Percentiles rank a stretch among this genome's conserved stretches.
Evolutionary conservation across 2,329 filamentous ascomycete species (phyloP).

Genomic region (Aspergillus amoenus): DNA sequence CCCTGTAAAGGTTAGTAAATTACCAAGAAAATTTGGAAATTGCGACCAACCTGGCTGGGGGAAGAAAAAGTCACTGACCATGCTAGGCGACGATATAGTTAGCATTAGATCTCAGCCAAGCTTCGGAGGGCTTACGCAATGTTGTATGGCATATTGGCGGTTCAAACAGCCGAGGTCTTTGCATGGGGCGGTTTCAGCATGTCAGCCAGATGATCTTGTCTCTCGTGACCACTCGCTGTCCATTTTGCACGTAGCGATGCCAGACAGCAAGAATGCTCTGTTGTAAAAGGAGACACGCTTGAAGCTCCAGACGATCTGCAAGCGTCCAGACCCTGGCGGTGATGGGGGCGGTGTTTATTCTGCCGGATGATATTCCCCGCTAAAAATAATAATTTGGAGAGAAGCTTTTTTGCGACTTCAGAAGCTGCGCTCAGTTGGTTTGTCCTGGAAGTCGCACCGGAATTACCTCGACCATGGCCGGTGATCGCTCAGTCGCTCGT

Average conservation of each 20-base stretch:
- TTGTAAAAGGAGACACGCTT: constrained; percentile 7
- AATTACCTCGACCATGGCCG: constrained; percentile 41
- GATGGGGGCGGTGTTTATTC: constrained; percentile 20
- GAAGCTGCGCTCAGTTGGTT: neutral
- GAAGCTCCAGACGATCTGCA: constrained; percentile 8
- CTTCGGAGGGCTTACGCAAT: constrained; percentile 56
- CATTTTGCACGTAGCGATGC: constrained; percentile 6
- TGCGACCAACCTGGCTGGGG: constrained; percentile 70
- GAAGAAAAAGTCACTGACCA: constrained; percentile 99
- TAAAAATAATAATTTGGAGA: constrained; percentile 20
- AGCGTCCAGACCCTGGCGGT: constrained; percentile 22
- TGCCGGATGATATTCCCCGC: constrained; percentile 28
- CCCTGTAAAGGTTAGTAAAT: constrained; percentile 45
- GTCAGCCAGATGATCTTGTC: neutral
- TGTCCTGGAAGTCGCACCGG: neutral
- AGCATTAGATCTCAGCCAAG: constrained; percentile 24
- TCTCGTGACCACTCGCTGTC: neutral
- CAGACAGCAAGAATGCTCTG: neutral
- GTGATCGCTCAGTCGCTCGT: constrained; percentile 48
- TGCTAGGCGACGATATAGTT: constrained; percentile 48
- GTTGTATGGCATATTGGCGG: constrained; percentile 63
- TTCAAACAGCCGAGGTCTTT: constrained; percentile 14
- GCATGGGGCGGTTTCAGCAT: neutral
- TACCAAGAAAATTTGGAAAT: neutral
- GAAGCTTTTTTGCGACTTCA: constrained; percentile 10